These are phyloP conservation scores for Anthracocystis panici-leucophaei DNA, from an alignment of 1,284 basidiomycete genomes.

Conservation along the genomic window DNA sequence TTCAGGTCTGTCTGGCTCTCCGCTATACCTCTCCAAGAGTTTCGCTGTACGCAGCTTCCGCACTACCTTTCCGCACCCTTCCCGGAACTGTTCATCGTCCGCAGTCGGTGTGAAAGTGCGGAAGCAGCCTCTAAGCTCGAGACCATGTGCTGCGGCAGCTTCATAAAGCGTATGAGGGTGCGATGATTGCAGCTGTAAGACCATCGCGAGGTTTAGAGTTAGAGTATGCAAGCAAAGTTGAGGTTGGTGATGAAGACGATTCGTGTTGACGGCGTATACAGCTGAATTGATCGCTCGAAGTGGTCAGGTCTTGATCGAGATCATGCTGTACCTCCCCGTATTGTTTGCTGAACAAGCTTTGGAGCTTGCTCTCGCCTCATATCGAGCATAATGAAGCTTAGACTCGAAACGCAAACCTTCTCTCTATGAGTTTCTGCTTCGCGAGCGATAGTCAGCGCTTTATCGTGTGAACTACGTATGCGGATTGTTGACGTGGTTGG, in stretches of 20 bases:
- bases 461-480: background rate
- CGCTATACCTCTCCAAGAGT: background rate
- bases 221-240: background rate
- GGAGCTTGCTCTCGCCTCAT: background rate
- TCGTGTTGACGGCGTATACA: background rate
- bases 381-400: background rate
- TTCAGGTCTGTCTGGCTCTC: background rate
- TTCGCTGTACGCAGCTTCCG: slow-evolving; percentile 5
- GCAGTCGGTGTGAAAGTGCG: background rate
- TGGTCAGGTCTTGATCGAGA: background rate
- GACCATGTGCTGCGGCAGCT: background rate
- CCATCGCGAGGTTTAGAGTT: background rate
- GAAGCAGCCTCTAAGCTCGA: background rate
- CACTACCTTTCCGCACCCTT: background rate
- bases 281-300: background rate
- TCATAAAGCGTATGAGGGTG: background rate
- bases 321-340: background rate
- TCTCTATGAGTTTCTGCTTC: background rate
- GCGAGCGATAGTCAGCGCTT: background rate
- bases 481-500: background rate
- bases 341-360: background rate
- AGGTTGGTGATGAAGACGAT: background rate
- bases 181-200: background rate
- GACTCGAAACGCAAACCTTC: background rate
- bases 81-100: slow-evolving; percentile 2